Percentiles rank a stretch among this genome's conserved stretches.
Conservation (phyloP, 202 grass and related monocot species). For the Panicum virgatum region DNA sequence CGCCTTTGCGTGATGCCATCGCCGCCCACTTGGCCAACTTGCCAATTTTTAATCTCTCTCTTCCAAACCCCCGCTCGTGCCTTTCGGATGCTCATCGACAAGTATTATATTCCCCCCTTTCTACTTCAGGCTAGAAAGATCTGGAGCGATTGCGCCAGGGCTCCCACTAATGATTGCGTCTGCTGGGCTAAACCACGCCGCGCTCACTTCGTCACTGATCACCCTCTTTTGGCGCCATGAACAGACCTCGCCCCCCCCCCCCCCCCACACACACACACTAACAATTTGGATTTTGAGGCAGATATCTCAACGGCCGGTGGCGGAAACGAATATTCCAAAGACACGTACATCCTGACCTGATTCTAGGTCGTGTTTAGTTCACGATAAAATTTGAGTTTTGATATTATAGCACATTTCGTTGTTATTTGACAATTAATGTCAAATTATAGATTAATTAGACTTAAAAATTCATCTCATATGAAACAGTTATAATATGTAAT, state of each 20-base stretch:
- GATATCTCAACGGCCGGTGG: neutral
- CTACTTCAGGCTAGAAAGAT: constrained; percentile 29
- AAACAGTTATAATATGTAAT: too few relatives aligned
- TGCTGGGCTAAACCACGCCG: neutral
- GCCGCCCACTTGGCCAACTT: neutral
- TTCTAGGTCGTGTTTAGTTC: too few relatives aligned
- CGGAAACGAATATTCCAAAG: neutral
- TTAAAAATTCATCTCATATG: too few relatives aligned
- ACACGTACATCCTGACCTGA: neutral
- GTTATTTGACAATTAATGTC: too few relatives aligned
- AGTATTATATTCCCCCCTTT: neutral
- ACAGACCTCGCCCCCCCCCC: neutral
- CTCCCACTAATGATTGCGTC: neutral
- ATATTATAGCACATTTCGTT: too few relatives aligned
- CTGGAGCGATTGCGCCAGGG: neutral
- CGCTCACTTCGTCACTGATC: neutral
- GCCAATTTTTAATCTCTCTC: neutral
- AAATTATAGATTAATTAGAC: too few relatives aligned
- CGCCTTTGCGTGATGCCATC: neutral
- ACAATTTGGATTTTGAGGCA: neutral
- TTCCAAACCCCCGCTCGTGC: neutral
- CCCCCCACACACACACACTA: too few relatives aligned
- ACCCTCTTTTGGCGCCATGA: neutral
- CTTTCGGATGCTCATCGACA: neutral
- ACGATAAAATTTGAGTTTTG: too few relatives aligned